These are phyloP conservation scores for Pouteria campechiana DNA, from an alignment of 179 eudicot genomes.

Conservation along the genomic window DNA sequence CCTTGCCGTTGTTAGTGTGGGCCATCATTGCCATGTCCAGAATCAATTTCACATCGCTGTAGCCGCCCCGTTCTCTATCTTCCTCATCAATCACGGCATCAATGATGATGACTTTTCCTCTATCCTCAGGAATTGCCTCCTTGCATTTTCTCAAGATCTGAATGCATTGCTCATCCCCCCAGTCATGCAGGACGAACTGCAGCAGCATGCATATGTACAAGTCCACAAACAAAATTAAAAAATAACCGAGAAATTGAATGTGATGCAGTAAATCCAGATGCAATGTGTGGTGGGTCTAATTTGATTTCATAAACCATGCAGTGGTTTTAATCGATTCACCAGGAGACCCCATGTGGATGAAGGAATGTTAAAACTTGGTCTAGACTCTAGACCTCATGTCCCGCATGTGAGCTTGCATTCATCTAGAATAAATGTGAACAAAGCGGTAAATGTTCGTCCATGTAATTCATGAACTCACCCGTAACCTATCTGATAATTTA, in stretches of 20 bases:
- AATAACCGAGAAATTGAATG: background rate
- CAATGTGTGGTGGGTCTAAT: too few relatives aligned
- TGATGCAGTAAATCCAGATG: too few relatives aligned
- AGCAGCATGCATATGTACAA: background rate
- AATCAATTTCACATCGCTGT: conserved; percentile 35
- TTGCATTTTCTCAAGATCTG: conserved; percentile 35
- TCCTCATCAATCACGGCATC: conserved; percentile 52
- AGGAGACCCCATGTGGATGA: too few relatives aligned
- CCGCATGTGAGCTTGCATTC: too few relatives aligned
- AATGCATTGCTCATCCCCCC: conserved; percentile 76
- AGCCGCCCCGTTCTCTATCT: conserved; percentile 6
- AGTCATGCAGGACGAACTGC: conserved; percentile 75
- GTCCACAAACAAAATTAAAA: background rate
- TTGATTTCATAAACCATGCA: too few relatives aligned
- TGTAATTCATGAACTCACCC: too few relatives aligned
- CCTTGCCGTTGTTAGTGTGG: conserved; percentile 61
- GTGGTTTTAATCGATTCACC: too few relatives aligned
- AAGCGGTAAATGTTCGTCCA: too few relatives aligned
- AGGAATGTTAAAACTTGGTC: too few relatives aligned
- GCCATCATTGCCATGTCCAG: conserved; percentile 78
- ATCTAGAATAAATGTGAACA: too few relatives aligned
- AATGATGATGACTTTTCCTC: conserved; percentile 52
- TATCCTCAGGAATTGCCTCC: conserved; percentile 41
- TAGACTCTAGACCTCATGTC: too few relatives aligned
- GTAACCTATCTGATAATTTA: too few relatives aligned